Conservation (phyloP, 768 basidiomycete genomes). For the Lentinula boryana region DNA sequence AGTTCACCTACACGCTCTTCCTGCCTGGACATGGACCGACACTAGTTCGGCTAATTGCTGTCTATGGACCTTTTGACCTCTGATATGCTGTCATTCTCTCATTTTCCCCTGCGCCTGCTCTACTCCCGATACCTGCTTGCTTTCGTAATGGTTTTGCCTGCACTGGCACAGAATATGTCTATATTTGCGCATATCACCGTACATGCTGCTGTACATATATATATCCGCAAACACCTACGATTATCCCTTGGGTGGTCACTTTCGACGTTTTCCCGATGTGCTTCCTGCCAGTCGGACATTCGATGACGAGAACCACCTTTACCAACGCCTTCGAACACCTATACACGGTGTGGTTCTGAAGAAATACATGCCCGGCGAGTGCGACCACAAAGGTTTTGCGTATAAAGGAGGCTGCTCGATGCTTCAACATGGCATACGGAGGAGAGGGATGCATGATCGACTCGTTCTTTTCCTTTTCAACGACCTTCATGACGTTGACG, state of each 20-base stretch:
- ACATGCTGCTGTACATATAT: not conserved
- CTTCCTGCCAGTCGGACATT: not conserved
- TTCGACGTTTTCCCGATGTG: not conserved
- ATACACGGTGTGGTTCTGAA: no score
- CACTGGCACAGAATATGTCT: not conserved
- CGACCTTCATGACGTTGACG: no score
- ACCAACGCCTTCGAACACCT: no score
- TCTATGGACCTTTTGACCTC: not conserved
- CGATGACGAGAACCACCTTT: no score
- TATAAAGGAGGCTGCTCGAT: no score
- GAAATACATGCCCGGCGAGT: no score
- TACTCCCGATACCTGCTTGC: not conserved
- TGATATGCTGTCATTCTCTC: not conserved
- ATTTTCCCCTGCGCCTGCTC: not conserved
- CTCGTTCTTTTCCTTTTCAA: no score
- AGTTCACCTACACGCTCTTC: not conserved
- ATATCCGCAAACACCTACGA: not conserved
- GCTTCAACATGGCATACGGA: no score
- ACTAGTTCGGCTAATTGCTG: not conserved
- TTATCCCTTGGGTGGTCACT: not conserved
- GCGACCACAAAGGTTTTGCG: no score
- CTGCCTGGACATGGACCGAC: not conserved
- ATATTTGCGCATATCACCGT: not conserved
- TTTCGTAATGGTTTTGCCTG: not conserved
- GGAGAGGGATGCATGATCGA: no score